Evolutionary conservation across 2,329 filamentous ascomycete genomes (phyloP), one percentile per base, ranked within the genome.

Genomic region (Cryphonectria carpinicola): DNA sequence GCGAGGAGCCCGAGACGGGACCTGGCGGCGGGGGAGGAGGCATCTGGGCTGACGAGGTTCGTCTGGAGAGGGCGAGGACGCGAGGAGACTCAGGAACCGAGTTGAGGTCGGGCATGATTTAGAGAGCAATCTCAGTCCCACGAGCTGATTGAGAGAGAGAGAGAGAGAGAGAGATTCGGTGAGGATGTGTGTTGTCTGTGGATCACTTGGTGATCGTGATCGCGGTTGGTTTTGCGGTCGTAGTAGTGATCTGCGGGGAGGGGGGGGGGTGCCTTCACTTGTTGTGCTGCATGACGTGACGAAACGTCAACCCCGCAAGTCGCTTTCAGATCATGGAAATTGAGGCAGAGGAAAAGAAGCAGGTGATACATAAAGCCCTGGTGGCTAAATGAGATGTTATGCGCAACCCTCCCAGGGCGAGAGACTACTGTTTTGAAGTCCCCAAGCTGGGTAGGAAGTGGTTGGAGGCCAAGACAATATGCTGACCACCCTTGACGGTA

Each of bases 51-150:
- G 81, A 79, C 41, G 85, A 85, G 58, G 82, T 78, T 64, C 85
- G 84, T 65, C 83, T 80, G 32, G 83, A 81, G 11, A 77, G 75
- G 28, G 81, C 82, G 46, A 84, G 80, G 52, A 82, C 77, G 73
- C 82, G 83, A 66, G 85, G 84, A 68, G 84, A 87, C 10, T 84
- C 79, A 56, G 86, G 84, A 17, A 88, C 85, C 25, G 85, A 84
- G 79, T 89, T 88, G 74, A 88, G 83, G 74, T 88, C 86, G 35
- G 85, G 86, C 85, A 87, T 88, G 66, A 70, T 76, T 72, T 25
- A 67, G 63, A n/a, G 7, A 43, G 37, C 43, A 32, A 1, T 52
- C 10, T 11, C 13, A 19, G 22, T 39, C 35, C 58, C 35, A 11
- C 7, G 25, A 39, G 32, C 39, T 62, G 37, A n/a, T 22, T 14